Base-by-base conservation (phyloP, 2,329 filamentous ascomycete genomes). In the Knufia petricola region DNA sequence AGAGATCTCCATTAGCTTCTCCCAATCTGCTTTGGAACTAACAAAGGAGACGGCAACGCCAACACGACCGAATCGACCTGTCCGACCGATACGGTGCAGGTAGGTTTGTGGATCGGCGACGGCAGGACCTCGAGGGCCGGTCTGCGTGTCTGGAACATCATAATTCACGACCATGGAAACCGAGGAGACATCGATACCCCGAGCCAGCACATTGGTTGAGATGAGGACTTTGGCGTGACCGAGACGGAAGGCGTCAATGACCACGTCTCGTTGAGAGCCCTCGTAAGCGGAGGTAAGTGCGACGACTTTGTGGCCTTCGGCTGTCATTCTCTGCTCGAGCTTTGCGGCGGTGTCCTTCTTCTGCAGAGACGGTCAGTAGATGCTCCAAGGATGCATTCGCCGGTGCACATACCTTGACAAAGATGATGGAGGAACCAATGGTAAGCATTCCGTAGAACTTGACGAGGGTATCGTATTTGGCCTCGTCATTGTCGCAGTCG, bases 131-230 rank as follows among this genome's bases (percentile, higher is more conserved):
- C 55, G 53, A 10, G 48, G 43, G 23, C 56, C 55, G 17, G 54
- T 43, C 19, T 65, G 66, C 40, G 67, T 66, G 48, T 73, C 72
- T 3, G 73, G 74, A 28, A 76, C 68, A 60, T 81, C 76, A 68
- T 98, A 98, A 73, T 98, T 98, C 74, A 98, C 88, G 47, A 98
- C 92, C 83, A 98, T 92, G 8, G 88, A 95, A 12, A 98, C 92
- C 23, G 82, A 82, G 70, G 94, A 67, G 64, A 96, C 72, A 62
- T 98, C 92, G 60, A 98, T 96, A 64, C 92, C 92, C 63, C 92
- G 88, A 7, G 92, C 86, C 50, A 98, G 78, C 31, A 98, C 89
- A 62, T 98, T 98, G 58, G 92, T 98, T 1, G 92, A 94, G 62
- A 98, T 95, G 53, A 98, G 82, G 7, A 98, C 92, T 72, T 98